Evolutionary conservation across 78 protist genomes (phyloP), one percentile per base, ranked within the genome.

Genomic region (Bigelowiella natans): DNA sequence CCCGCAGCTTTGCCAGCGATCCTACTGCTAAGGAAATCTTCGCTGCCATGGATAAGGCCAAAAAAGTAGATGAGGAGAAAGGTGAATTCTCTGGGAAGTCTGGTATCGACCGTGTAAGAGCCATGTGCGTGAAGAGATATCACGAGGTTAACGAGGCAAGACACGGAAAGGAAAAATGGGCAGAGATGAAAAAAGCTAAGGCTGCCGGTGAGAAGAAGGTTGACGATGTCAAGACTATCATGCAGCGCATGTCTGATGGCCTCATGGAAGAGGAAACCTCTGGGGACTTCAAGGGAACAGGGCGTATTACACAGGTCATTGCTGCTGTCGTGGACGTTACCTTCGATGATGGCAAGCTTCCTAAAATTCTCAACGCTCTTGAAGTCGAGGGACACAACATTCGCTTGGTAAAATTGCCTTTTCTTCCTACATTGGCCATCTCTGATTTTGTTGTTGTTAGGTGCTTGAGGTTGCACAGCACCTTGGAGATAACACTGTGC

Each of bases 281-380:
- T n/a, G 18, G 18, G 73, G 73, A 51, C 18, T 7, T 37, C 36
- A 1, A 0, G 88, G 0, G 2, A 1, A 39, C n/a, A 1, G 94
- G 91, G 0, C 88, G 86, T 36, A 93, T 95, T 73, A 94, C 94
- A 38, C 97, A 95, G 95, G 97, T 98, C 64, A 98, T 98, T 88
- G 99, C 98, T 92, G 99, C 99, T 92, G 99, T 98, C 88, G 99
- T 98, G 40, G 99, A 98, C 90, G 98, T 97, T 73, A 93, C 97
- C 94, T 98, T 98, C 95, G 97, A 95, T 39, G 96, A 95, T 38
- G 73, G 73, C 7, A 91, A 91, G 26, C 96, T 97, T 51, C 99
- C 99, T 36, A 85, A 95, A 63, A 97, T 98, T 89, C 96, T 96
- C 87, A 96, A 95, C 93, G 96, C 98, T 28, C 95, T 97, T 26